Base-by-base conservation (phyloP, 805 yeast species). In the Zygoascus tannicola region DNA sequence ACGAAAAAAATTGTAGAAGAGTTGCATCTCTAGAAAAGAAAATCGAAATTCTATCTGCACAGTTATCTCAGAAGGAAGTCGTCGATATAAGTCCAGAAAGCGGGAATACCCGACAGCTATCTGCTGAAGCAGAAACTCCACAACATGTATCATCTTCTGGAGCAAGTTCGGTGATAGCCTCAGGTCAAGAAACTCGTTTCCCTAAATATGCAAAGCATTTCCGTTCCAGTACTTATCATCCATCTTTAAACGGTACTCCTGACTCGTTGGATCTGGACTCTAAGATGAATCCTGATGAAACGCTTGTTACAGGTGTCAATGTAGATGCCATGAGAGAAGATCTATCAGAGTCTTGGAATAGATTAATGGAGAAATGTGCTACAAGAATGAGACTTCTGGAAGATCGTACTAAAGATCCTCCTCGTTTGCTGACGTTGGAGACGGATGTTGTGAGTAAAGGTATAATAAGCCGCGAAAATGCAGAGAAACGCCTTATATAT, bases 391-490 rank as follows among this genome's bases (percentile, higher is more conserved):
- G 45, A 22, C 41, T 36, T 8, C 26, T 52, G 23, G 50, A 44
- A 10, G 30, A 32, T 8, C 14, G 30, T 5, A 33, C 30, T n/a
- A 21, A 18, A 20, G 35, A 46, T 7, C 21, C 21, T 5, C 44
- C 50, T 3, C 40, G 47, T 15, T 40, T 41, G 8, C 51, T 50
- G 16, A 42, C 44, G 16, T 44, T 39, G 5, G 55, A 54, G 2
- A 56, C 50, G 42, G 61, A 57, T 38, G 56, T 81, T 7, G 67
- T 86, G 0, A 64, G 74, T 1, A 57, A 67, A 15, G 86, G 87
- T 0, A 52, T 81, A 2, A 50, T 87, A 7, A 65, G 81, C 2
- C 48, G 64, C 10, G 75, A 69, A 14, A 84, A 85, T 55, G 87
- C 94, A 2, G 62, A 64, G 38, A 44, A 54, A 22, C 63, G 92